Conservation (phyloP, 1,284 basidiomycete genomes). For the Boletus albobrunnescens region DNA sequence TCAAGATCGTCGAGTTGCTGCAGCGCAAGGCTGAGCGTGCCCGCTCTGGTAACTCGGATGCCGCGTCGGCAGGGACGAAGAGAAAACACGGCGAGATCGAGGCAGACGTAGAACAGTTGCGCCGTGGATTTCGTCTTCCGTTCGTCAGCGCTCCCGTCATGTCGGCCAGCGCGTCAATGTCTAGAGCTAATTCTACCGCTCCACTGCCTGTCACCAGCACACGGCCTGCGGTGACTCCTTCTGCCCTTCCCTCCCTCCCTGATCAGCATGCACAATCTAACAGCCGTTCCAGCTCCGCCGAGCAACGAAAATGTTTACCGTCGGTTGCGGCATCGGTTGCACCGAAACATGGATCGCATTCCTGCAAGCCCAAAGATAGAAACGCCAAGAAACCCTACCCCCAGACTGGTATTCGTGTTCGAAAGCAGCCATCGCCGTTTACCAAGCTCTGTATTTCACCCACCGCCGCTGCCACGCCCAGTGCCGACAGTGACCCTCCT, state of each 20-base stretch:
- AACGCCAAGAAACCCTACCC: slow-evolving; percentile 41
- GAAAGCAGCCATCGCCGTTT: slow-evolving; percentile 34
- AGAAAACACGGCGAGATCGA: slow-evolving; percentile 52
- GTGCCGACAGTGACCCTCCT: slow-evolving; percentile 8
- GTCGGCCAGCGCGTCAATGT: slow-evolving; percentile 7
- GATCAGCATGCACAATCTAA: slow-evolving; percentile 2
- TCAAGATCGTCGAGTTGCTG: slow-evolving; percentile 48
- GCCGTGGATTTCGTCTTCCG: slow-evolving; percentile 43
- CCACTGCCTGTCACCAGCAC: not conserved
- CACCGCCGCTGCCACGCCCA: not conserved
- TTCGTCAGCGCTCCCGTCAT: slow-evolving; percentile 43
- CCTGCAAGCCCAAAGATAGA: slow-evolving; percentile 34
- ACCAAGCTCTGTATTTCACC: slow-evolving; percentile 14
- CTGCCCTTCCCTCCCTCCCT: not conserved
- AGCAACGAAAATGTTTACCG: slow-evolving; percentile 14
- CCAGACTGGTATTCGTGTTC: slow-evolving; percentile 41
- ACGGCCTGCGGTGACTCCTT: not conserved
- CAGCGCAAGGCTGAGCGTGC: slow-evolving; percentile 44
- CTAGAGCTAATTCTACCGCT: not conserved
- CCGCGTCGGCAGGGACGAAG: slow-evolving; percentile 40
- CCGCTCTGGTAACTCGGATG: slow-evolving; percentile 19
- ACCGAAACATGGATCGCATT: slow-evolving; percentile 19
- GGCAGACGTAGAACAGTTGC: slow-evolving; percentile 29
- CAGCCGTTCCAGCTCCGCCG: slow-evolving; percentile 7
- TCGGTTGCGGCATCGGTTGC: too few species aligned